Percentiles rank a stretch among this genome's conserved stretches.
Evolutionary conservation across 148 eudicot species (phyloP).

Genomic region (Simmondsia chinensis): DNA sequence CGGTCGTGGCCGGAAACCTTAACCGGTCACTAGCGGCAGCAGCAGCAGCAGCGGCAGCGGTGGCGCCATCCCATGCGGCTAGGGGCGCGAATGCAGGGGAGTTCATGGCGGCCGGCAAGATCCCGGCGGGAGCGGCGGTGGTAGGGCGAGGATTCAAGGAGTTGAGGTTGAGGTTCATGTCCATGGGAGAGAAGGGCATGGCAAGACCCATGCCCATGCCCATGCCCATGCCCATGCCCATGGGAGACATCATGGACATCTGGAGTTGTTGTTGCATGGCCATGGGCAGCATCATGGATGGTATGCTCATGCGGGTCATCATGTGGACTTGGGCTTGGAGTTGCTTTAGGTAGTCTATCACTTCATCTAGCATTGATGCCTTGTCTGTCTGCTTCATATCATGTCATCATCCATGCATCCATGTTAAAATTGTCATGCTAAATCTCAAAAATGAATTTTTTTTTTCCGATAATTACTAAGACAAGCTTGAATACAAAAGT

Average conservation of each 20-base stretch:
- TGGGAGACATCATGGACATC: conserved; percentile 65
- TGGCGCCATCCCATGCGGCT: conserved; percentile 34
- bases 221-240: conserved; percentile 46
- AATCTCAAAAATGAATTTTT: too few species aligned
- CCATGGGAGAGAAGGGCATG: conserved; percentile 29
- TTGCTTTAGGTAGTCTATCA: conserved; percentile 66
- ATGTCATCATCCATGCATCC: background rate
- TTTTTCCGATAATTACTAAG: too few species aligned
- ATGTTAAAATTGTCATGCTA: too few species aligned
- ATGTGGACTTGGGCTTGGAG: conserved; percentile 67
- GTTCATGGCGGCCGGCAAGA: conserved; percentile 23
- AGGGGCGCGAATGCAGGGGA: conserved; percentile 30
- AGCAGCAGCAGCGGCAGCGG: background rate
- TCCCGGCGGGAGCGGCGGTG: too few species aligned
- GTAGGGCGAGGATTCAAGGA: too few species aligned
- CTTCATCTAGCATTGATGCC: conserved; percentile 93
- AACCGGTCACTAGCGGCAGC: too few species aligned
- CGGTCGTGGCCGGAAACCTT: conserved; percentile 19
- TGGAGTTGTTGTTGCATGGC: conserved; percentile 70
- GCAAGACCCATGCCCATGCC: conserved; percentile 39
- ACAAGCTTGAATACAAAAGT: too few species aligned
- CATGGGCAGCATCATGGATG: conserved; percentile 65
- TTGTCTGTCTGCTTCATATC: conserved; percentile 53
- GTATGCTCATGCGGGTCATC: conserved; percentile 52
- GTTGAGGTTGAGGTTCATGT: conserved; percentile 30